Percentiles rank a stretch among this genome's conserved stretches.
phyloP scores from a whole-genome alignment of 345 rosid genomes.

The Euphorbia tirucalli region DNA sequence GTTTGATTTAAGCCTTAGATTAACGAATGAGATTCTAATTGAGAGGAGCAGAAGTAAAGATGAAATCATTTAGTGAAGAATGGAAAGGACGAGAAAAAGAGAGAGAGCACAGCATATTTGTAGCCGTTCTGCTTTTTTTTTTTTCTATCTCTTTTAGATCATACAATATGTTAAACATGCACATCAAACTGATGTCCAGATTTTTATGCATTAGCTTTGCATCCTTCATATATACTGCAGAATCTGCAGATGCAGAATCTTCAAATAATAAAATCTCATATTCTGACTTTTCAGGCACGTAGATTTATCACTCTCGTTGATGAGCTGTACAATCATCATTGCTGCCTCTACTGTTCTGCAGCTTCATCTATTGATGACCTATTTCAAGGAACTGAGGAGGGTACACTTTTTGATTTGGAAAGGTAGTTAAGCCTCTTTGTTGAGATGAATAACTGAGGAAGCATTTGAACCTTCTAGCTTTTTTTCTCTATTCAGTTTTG shows the following conservation, averaged over 20 bases:
- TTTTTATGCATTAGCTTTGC: neutral
- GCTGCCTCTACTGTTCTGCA: slow-evolving; percentile 66
- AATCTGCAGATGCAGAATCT: neutral
- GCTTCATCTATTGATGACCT: slow-evolving; percentile 80
- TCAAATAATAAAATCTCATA: neutral
- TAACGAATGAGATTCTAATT: too few species aligned
- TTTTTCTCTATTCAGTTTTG: neutral
- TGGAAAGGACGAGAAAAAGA: too few species aligned
- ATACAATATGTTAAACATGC: too few species aligned
- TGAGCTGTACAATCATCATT: slow-evolving; percentile 92
- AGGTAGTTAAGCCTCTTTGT: slow-evolving; percentile 41
- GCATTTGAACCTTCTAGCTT: neutral
- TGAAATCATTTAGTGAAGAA: too few species aligned
- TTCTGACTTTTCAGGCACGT: too few species aligned
- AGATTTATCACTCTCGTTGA: slow-evolving; percentile 92
- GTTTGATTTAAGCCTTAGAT: too few species aligned
- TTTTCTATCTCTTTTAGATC: too few species aligned
- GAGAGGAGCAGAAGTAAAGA: too few species aligned
- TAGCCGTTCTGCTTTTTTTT: too few species aligned
- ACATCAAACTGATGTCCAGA: too few species aligned
- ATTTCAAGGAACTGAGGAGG: slow-evolving; percentile 97
- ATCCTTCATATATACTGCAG: neutral
- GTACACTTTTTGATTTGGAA: slow-evolving; percentile 78
- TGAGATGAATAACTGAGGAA: neutral
- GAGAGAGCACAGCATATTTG: too few species aligned